Conservation (phyloP, 2,329 filamentous ascomycete species). For the Phoma sp. region DNA sequence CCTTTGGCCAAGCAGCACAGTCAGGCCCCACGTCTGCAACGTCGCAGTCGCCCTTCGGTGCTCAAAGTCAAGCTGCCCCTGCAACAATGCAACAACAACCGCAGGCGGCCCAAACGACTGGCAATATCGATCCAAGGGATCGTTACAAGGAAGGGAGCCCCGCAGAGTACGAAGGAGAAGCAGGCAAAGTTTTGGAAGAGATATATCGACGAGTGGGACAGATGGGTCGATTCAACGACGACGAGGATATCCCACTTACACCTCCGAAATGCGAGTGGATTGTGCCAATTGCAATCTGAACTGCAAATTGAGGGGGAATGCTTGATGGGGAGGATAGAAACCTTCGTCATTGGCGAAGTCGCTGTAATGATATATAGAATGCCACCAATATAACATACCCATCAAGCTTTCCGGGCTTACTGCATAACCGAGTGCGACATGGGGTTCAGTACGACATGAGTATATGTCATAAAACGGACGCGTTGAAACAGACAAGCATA, state of each 20-base stretch:
- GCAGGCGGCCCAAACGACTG: conserved; percentile 16
- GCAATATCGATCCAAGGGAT: conserved; percentile 44
- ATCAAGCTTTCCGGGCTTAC: neutral
- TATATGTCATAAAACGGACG: neutral
- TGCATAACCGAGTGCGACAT: neutral
- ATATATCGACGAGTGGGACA: conserved; percentile 70
- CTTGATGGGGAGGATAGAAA: neutral
- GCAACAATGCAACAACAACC: conserved; percentile 48
- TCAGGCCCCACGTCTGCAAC: conserved; percentile 15
- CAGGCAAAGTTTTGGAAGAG: conserved; percentile 58
- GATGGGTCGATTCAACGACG: conserved; percentile 70
- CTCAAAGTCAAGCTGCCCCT: conserved; percentile 17
- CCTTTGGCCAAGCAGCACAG: conserved; percentile 25
- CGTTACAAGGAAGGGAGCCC: conserved; percentile 65
- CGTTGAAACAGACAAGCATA: neutral
- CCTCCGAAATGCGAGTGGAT: conserved; percentile 81
- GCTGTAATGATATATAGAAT: neutral
- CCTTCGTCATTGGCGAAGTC: no score
- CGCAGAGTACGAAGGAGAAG: conserved; percentile 64
- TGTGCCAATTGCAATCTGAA: conserved; percentile 18
- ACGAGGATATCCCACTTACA: conserved; percentile 74
- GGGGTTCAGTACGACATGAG: neutral
- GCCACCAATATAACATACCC: neutral
- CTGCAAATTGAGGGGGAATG: neutral
- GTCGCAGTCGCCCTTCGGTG: conserved; percentile 24